Evolutionary conservation across 2,329 filamentous ascomycete genomes (phyloP), one percentile per base, ranked within the genome.

Genomic region (Calonectria pauciramosa): DNA sequence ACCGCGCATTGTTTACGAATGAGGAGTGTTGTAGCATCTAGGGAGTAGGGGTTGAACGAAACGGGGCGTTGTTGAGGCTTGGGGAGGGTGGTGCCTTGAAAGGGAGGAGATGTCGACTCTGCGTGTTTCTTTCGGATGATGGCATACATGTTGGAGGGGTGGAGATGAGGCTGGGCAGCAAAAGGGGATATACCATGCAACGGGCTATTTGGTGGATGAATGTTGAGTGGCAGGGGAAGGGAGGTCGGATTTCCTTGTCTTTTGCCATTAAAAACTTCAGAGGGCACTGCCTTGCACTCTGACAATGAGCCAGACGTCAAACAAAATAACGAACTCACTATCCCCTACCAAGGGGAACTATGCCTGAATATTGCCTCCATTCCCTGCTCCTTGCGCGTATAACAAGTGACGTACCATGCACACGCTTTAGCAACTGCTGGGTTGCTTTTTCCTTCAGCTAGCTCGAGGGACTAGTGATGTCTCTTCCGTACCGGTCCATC

Each of bases 151-250:
- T 74, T 41, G 44, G 64, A 38, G 23, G 28, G 41, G 34, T 70
- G 49, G 52, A 63, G 54, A 34, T 49, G 30, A 41, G 34, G 59
- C 69, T 68, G 68, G 70, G n/a, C 52, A 67, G 49, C 65, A 66
- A 65, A 73, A 32, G 60, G 64, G 59, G 56, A 75, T 75, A 72
- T 75, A 73, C 63, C 75, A 75, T 75, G 74, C 75, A 73, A 71
- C 73, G 66, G 65, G 60, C 66, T 36, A 74, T 60, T 63, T 67
- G 73, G 77, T 77, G 74, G 66, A 77, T 79, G 65, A 52, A 64
- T 74, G 65, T 76, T 77, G 73, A 71, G 69, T 73, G 74, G 71
- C 68, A 74, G 78, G 75, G 23, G 72, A 80, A 71, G 78, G 76
- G 74, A 60, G 76, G 77, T 76, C n/a, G 69, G 72, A 74, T 67